Evolutionary conservation across 1,284 basidiomycete genomes (phyloP).

Genomic region (Cerioporus squamosus): DNA sequence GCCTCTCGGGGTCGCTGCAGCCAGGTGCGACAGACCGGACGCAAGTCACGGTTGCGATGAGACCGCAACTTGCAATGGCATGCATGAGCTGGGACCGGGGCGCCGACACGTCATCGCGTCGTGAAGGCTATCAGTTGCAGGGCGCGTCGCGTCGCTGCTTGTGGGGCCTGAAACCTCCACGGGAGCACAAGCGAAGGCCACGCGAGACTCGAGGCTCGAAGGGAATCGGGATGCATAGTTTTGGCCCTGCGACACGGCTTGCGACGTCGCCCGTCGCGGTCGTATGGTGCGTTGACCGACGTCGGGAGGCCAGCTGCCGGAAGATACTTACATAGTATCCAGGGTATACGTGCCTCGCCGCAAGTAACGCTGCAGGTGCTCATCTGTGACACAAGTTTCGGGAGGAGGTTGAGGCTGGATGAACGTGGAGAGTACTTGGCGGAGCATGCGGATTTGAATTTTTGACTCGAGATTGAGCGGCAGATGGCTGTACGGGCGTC

Average conservation of each 20-base stretch:
- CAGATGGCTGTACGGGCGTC: too few species aligned
- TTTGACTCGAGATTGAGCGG: constrained; percentile 6
- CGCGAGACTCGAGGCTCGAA: too few species aligned
- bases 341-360: too few species aligned
- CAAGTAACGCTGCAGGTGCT: too few species aligned
- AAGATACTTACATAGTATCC: not conserved
- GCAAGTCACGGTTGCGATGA: too few species aligned
- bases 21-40: too few species aligned
- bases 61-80: too few species aligned
- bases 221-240: too few species aligned
- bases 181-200: not conserved
- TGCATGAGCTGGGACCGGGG: not conserved
- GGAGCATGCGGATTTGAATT: constrained; percentile 1
- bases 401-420: not conserved
- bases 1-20: too few species aligned
- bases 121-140: not conserved
- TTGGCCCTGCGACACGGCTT: not conserved
- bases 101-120: not conserved
- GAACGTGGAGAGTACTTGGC: not conserved
- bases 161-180: not conserved
- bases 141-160: not conserved
- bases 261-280: not conserved
- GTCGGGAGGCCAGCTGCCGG: not conserved
- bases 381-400: too few species aligned
- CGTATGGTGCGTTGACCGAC: too few species aligned